These are phyloP conservation scores for Penicillium thymicola DNA, from an alignment of 2,329 filamentous ascomycete genomes.

Conservation along the genomic window DNA sequence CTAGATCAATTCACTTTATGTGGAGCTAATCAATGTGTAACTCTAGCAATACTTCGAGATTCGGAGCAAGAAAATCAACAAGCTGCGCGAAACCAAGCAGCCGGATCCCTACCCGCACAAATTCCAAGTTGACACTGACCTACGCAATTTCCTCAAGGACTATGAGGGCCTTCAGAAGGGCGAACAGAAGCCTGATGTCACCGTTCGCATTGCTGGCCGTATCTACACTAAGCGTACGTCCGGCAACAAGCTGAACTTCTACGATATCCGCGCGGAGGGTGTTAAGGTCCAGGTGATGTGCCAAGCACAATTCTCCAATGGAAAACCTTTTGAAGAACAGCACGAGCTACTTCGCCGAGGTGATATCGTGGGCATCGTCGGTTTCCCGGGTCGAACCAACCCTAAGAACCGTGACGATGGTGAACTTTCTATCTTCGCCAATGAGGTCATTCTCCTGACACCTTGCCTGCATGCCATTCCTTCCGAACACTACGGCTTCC, in stretches of 20 bases:
- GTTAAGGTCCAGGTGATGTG: constrained; percentile 87
- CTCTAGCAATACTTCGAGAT: constrained; percentile 90
- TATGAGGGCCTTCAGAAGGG: constrained; percentile 80
- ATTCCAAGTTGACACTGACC: constrained; percentile 81
- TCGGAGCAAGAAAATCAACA: constrained; percentile 76
- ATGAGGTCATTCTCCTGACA: constrained; percentile 77
- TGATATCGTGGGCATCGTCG: constrained; percentile 86
- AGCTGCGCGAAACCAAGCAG: constrained; percentile 67
- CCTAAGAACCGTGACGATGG: constrained; percentile 87
- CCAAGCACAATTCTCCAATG: constrained; percentile 73
- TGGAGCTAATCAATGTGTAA: constrained; percentile 10
- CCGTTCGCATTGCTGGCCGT: constrained; percentile 74
- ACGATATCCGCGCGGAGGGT: constrained; percentile 75
- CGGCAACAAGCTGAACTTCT: constrained; percentile 85
- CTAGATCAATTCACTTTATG: no score
- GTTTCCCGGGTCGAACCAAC: constrained; percentile 78
- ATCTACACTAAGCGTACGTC: constrained; percentile 84
- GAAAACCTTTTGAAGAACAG: constrained; percentile 76
- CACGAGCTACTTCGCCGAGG: constrained; percentile 86
- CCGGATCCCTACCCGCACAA: constrained; percentile 91
- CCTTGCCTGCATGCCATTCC: constrained; percentile 91
- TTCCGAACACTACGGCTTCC: constrained; percentile 83
- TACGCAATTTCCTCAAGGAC: constrained; percentile 74
- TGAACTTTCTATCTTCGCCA: constrained; percentile 90
- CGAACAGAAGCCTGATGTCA: constrained; percentile 71